These are phyloP conservation scores for Leccinum subgranulosum DNA, from an alignment of 768 basidiomycete genomes.

Conservation along the genomic window DNA sequence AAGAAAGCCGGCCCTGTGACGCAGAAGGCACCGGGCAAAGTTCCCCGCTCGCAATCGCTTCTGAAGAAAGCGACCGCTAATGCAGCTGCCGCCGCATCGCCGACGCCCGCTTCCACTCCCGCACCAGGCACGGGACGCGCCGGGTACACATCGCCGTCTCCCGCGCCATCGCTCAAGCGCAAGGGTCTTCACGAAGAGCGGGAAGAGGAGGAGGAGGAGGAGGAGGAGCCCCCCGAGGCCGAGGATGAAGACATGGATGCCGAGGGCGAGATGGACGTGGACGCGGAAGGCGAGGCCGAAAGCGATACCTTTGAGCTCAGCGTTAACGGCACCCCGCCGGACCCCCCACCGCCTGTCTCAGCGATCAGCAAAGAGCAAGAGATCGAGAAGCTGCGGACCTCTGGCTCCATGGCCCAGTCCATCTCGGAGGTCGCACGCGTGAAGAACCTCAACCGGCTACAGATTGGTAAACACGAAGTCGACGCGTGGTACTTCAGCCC, in stretches of 20 bases:
- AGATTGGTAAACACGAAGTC: constrained; percentile 95
- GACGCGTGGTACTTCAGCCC: constrained; percentile 99
- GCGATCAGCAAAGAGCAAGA: constrained; percentile 96
- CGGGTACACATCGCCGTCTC: constrained; percentile 53
- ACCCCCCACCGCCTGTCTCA: constrained; percentile 49
- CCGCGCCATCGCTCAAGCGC: constrained; percentile 61
- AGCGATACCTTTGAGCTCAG: constrained; percentile 72
- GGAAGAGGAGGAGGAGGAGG: constrained; percentile 61
- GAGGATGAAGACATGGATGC: constrained; percentile 43
- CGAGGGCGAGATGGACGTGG: constrained; percentile 50
- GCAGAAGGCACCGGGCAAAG: constrained; percentile 62
- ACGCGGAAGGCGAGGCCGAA: constrained; percentile 41
- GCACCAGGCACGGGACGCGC: constrained; percentile 31
- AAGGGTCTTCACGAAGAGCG: constrained; percentile 62
- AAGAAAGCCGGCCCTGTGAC: constrained; percentile 48
- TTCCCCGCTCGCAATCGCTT: constrained; percentile 53
- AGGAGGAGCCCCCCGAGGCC: constrained; percentile 42
- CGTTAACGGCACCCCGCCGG: constrained; percentile 44
- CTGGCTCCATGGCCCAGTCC: constrained; percentile 98
- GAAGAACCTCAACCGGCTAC: constrained; percentile 95
- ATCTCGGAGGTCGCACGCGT: constrained; percentile 97
- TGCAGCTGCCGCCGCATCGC: constrained; percentile 63
- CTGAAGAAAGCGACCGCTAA: constrained; percentile 70
- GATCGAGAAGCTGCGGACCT: constrained; percentile 96
- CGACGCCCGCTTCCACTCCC: constrained; percentile 50